These are phyloP conservation scores for Daedaleopsis nitida DNA, from an alignment of 768 basidiomycete genomes.

Conservation along the genomic window DNA sequence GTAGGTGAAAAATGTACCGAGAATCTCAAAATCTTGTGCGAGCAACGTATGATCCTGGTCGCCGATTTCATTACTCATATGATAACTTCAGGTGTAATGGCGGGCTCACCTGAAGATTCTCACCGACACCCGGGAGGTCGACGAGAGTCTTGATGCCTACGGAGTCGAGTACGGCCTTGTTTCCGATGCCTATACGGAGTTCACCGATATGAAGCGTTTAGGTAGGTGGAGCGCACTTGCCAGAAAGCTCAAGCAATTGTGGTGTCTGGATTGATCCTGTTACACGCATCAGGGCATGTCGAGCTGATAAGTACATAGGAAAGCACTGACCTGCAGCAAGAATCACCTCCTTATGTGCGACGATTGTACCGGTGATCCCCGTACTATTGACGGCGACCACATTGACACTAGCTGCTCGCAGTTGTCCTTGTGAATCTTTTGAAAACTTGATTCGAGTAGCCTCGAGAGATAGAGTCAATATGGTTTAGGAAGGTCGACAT, in stretches of 20 bases:
- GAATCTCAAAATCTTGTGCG: conserved; percentile 1
- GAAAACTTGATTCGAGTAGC: background rate
- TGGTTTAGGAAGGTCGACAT: no score
- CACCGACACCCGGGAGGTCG: conserved; percentile 11
- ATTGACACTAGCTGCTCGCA: background rate
- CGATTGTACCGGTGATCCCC: background rate
- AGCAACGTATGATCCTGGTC: conserved; percentile 1
- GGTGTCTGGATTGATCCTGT: conserved; percentile 4
- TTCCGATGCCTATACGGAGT: background rate
- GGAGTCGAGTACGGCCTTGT: background rate
- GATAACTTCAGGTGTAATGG: background rate
- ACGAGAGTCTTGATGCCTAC: conserved; percentile 6
- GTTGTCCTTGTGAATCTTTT: background rate
- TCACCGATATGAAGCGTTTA: background rate
- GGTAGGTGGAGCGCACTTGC: background rate
- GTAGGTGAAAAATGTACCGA: background rate
- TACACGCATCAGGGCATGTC: background rate
- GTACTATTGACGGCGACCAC: background rate
- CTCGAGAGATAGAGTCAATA: background rate
- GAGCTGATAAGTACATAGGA: background rate
- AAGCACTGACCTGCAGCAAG: conserved; percentile 1
- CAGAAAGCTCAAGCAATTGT: conserved; percentile 10
- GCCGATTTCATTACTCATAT: background rate
- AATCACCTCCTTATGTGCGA: conserved; percentile 2
- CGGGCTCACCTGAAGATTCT: conserved; percentile 7